Conservation (phyloP, 257 asterid species). For the Osmanthus fragrans region DNA sequence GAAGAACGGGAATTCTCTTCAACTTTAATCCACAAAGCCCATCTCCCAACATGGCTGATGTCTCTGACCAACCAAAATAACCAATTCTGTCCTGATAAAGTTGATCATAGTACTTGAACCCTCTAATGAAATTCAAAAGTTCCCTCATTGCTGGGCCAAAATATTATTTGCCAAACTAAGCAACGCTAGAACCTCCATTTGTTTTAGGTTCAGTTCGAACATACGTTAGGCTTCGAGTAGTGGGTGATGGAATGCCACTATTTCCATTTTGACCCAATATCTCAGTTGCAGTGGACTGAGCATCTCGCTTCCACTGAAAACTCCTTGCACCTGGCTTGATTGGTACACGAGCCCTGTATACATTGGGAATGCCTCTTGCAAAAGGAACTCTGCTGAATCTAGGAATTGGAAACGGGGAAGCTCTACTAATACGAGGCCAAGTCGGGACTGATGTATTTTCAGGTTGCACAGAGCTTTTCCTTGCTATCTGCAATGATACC, state of each 20-base stretch:
- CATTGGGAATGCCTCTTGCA: conserved; percentile 54
- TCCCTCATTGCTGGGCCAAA: conserved; percentile 14
- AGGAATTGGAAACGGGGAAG: conserved; percentile 56
- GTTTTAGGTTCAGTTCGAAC: conserved; percentile 66
- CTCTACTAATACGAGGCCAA: conserved; percentile 71
- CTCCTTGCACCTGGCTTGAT: conserved; percentile 72
- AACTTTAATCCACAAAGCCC: conserved; percentile 1
- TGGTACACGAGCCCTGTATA: conserved; percentile 56
- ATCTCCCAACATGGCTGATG: conserved; percentile 20
- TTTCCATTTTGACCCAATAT: conserved; percentile 31
- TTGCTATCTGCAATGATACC: conserved; percentile 48
- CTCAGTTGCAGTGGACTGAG: conserved; percentile 42
- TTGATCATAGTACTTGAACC: neutral
- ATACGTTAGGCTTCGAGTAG: conserved; percentile 78
- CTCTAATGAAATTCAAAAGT: conserved; percentile 18
- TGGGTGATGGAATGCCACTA: conserved; percentile 34
- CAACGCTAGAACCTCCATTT: conserved; percentile 45
- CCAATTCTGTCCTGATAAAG: conserved; percentile 1
- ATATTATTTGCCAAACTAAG: conserved; percentile 20
- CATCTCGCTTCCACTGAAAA: conserved; percentile 90
- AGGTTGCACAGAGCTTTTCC: conserved; percentile 62
- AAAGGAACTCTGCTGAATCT: conserved; percentile 60
- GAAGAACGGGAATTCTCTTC: conserved; percentile 18
- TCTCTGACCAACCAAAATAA: conserved; percentile 22
- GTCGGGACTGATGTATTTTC: conserved; percentile 48